phyloP scores from a whole-genome alignment of 768 basidiomycete genomes.

The Punctularia strigosozonata region DNA sequence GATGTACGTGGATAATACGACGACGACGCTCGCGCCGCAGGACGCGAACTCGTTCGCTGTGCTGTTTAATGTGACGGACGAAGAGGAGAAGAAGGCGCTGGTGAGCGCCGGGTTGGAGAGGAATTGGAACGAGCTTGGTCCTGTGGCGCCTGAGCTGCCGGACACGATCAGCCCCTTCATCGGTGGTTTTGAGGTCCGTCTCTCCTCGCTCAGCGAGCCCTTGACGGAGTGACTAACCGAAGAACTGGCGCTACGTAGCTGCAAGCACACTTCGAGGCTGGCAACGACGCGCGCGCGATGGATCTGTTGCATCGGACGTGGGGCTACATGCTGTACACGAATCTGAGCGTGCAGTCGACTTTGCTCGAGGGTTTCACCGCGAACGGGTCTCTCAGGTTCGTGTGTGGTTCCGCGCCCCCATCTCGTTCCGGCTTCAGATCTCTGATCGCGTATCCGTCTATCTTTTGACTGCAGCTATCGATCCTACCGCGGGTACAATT shows the following conservation, averaged over 20 bases:
- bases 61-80: conserved; percentile 36
- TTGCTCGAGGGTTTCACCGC: conserved; percentile 47
- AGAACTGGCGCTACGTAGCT: conserved; percentile 20
- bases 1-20: conserved; percentile 43
- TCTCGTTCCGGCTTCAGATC: not conserved
- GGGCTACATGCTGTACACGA: conserved; percentile 50
- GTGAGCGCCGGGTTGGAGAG: conserved; percentile 35
- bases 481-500: conserved; percentile 39
- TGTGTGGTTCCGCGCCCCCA: not conserved
- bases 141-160: conserved; percentile 43
- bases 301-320: conserved; percentile 42
- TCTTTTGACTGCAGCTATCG: conserved; percentile 27
- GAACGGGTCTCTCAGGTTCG: conserved; percentile 42
- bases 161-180: conserved; percentile 53
- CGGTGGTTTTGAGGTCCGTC: conserved; percentile 40
- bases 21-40: conserved; percentile 40
- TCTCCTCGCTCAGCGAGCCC: not conserved
- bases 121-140: conserved; percentile 43
- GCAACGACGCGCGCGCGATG: conserved; percentile 37
- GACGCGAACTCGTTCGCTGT: conserved; percentile 48
- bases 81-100: conserved; percentile 22
- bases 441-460: not conserved
- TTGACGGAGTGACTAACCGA: not conserved
- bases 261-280: conserved; percentile 45
- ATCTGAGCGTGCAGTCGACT: conserved; percentile 42